These are phyloP conservation scores for Capsicum rhomboideum DNA, from an alignment of 257 asterid genomes.

Conservation along the genomic window DNA sequence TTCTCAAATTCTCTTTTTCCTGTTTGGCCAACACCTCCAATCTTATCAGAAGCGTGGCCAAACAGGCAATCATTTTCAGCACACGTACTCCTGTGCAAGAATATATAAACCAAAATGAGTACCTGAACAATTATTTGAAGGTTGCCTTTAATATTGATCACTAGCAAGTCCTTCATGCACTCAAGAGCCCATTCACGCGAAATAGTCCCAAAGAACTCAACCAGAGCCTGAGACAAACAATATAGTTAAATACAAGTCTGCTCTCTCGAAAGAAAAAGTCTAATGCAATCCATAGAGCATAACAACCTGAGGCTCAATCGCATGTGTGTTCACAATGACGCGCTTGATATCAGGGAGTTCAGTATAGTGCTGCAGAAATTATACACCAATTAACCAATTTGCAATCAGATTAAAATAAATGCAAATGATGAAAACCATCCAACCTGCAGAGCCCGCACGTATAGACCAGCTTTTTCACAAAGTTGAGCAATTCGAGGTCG, in stretches of 20 bases:
- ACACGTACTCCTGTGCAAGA: background rate
- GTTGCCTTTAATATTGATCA: constrained; percentile 88
- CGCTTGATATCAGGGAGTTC: constrained; percentile 98
- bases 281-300: background rate
- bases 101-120: constrained; percentile 1
- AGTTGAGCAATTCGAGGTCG: constrained; percentile 95
- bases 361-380: constrained; percentile 69
- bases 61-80: background rate
- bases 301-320: constrained; percentile 98
- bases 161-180: constrained; percentile 90
- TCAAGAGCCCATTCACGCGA: constrained; percentile 94
- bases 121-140: constrained; percentile 99
- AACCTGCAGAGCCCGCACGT: constrained; percentile 94
- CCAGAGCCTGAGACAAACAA: constrained; percentile 58
- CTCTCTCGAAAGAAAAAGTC: background rate
- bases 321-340: constrained; percentile 98
- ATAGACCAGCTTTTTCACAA: constrained; percentile 96
- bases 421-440: background rate
- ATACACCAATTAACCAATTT: background rate
- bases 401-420: constrained; percentile 4
- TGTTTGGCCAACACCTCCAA: background rate
- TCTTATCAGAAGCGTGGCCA: background rate
- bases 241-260: constrained; percentile 9
- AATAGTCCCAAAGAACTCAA: constrained; percentile 89
- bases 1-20: background rate